phyloP scores from a whole-genome alignment of 805 yeast genomes.

The Brettanomyces custersianus region DNA sequence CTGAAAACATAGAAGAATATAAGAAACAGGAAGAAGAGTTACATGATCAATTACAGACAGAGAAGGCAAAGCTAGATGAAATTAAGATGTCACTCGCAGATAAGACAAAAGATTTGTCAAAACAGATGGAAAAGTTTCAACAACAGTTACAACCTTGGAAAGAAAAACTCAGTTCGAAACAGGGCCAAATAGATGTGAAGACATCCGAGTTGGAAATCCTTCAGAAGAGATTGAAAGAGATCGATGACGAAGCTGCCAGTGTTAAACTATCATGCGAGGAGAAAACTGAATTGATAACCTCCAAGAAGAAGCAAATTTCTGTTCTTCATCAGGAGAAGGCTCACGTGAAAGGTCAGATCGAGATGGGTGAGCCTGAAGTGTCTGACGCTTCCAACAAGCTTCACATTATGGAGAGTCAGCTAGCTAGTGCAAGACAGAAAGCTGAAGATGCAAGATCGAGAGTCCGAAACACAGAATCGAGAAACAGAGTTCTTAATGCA shows the following conservation, averaged over 20 bases:
- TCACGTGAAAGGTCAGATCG: slow-evolving; percentile 44
- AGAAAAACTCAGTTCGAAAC: slow-evolving; percentile 51
- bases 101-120: slow-evolving; percentile 62
- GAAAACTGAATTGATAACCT: slow-evolving; percentile 25
- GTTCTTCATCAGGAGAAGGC: slow-evolving; percentile 40
- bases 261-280: slow-evolving; percentile 35
- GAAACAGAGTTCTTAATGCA: slow-evolving; percentile 63
- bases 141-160: slow-evolving; percentile 77
- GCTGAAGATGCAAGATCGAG: slow-evolving; percentile 60
- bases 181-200: slow-evolving; percentile 55
- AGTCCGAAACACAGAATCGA: slow-evolving; percentile 50
- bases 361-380: slow-evolving; percentile 50
- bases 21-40: slow-evolving; percentile 37
- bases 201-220: slow-evolving; percentile 57
- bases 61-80: slow-evolving; percentile 48
- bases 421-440: slow-evolving; percentile 48
- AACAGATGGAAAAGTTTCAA: slow-evolving; percentile 55
- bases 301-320: slow-evolving; percentile 37
- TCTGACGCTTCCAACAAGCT: slow-evolving; percentile 38
- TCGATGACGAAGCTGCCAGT: slow-evolving; percentile 35
- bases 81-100: slow-evolving; percentile 60
- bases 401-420: slow-evolving; percentile 42
- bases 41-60: slow-evolving; percentile 36
- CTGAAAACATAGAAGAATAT: slow-evolving; percentile 34
- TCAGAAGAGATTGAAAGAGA: slow-evolving; percentile 33